phyloP scores from a whole-genome alignment of 768 basidiomycete species.

The Hirschioporus abietinus region DNA sequence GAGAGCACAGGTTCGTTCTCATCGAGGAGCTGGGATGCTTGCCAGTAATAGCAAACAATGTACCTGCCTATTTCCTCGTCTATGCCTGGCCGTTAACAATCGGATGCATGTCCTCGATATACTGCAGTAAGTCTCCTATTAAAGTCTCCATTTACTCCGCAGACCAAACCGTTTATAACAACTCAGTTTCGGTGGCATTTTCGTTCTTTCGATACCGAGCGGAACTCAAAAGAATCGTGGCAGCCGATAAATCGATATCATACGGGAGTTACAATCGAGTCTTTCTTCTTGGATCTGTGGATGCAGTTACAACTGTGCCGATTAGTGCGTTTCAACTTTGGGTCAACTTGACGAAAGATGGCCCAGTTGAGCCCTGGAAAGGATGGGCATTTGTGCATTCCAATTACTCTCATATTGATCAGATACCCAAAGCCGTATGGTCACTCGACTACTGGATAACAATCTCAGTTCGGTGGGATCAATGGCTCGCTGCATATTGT shows the following conservation, averaged over 20 bases:
- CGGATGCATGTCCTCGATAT: conserved; percentile 23
- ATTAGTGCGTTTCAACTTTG: conserved; percentile 21
- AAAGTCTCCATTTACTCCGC: too few species aligned
- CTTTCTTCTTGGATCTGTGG: conserved; percentile 43
- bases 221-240: conserved; percentile 38
- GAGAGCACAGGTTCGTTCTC: conserved; percentile 62
- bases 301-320: conserved; percentile 20
- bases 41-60: conserved; percentile 35
- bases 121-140: conserved; percentile 18
- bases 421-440: conserved; percentile 24
- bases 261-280: conserved; percentile 48
- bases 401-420: conserved; percentile 22
- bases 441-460: conserved; percentile 16
- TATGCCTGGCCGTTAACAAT: conserved; percentile 21
- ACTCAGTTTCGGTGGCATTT: conserved; percentile 31
- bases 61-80: conserved; percentile 27
- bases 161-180: not conserved
- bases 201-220: conserved; percentile 36
- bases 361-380: conserved; percentile 27
- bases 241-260: conserved; percentile 35
- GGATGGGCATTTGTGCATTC: conserved; percentile 34
- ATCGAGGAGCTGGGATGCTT: conserved; percentile 51
- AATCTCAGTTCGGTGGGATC: conserved; percentile 14
- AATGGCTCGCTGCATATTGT: conserved; percentile 42
- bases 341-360: conserved; percentile 17